A percentile compares a stretch with the other conserved stretches of the same genome.
These are phyloP conservation scores for Patellaria atrata DNA, from an alignment of 495 filamentous ascomycete genomes.

Conservation along the genomic window DNA sequence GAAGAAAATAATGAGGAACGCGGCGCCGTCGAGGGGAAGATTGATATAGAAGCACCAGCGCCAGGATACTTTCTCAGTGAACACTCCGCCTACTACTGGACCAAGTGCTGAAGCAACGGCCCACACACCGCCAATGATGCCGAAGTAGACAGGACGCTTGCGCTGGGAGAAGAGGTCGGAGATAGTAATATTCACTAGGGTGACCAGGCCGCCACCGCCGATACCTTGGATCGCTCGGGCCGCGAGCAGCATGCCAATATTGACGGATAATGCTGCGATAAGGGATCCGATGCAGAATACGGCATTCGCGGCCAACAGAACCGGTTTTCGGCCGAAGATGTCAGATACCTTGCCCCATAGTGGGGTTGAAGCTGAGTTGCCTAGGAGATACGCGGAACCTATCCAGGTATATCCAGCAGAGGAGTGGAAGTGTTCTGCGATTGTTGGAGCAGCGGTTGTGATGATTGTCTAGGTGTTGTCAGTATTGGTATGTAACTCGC, in stretches of 20 bases:
- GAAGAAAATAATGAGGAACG: slow-evolving; percentile 49
- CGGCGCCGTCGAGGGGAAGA: slow-evolving; percentile 59
- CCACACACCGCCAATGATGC: slow-evolving; percentile 31
- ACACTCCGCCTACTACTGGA: slow-evolving; percentile 28
- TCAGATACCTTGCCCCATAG: slow-evolving; percentile 76
- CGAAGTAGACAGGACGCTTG: slow-evolving; percentile 30
- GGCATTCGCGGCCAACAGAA: slow-evolving; percentile 55
- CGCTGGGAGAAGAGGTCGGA: slow-evolving; percentile 66
- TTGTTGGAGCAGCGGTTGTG: slow-evolving; percentile 38
- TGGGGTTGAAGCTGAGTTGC: slow-evolving; percentile 52
- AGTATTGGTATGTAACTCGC: not conserved
- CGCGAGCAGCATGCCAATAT: slow-evolving; percentile 59
- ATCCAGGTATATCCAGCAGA: slow-evolving; percentile 40
- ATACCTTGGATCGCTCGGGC: slow-evolving; percentile 68
- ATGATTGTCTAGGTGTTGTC: slow-evolving; percentile 28
- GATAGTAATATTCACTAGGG: slow-evolving; percentile 69
- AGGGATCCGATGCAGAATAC: slow-evolving; percentile 67
- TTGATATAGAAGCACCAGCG: slow-evolving; percentile 29
- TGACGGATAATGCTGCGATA: slow-evolving; percentile 50
- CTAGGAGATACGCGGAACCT: slow-evolving; percentile 41
- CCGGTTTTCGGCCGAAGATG: slow-evolving; percentile 74
- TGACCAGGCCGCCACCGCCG: slow-evolving; percentile 71
- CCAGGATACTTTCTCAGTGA: slow-evolving; percentile 29
- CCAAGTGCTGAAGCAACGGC: slow-evolving; percentile 28
- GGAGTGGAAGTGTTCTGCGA: slow-evolving; percentile 32